Evolutionary conservation across 176 grass and related monocot species (phyloP).

Genomic region (Tillandsia leiboldiana): DNA sequence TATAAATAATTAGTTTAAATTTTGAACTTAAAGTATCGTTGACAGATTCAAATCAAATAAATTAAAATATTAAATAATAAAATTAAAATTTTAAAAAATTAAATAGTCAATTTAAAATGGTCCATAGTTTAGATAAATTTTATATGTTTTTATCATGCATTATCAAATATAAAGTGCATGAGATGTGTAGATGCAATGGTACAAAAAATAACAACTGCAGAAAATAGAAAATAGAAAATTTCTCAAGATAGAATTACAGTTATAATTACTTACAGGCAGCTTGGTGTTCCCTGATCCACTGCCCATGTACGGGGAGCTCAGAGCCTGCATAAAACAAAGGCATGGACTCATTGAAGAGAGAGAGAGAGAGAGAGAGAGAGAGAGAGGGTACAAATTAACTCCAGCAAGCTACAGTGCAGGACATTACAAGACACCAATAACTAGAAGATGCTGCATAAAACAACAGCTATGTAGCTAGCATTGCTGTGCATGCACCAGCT

Average conservation of each 20-base stretch:
- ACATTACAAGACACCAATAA: conserved; percentile 9
- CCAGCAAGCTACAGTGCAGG: conserved; percentile 24
- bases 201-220: too few relatives aligned
- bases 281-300: conserved; percentile 21
- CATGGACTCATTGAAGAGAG: conserved; percentile 4
- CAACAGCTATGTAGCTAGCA: neutral
- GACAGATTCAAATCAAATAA: too few relatives aligned
- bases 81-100: too few relatives aligned
- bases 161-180: too few relatives aligned
- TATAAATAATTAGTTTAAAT: too few relatives aligned
- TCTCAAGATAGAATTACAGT: conserved; percentile 10
- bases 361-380: neutral
- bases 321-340: conserved; percentile 43
- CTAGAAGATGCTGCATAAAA: conserved; percentile 37
- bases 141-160: too few relatives aligned
- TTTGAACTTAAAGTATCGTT: too few relatives aligned
- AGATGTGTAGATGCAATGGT: too few relatives aligned
- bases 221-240: neutral
- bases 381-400: neutral
- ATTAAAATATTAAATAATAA: too few relatives aligned
- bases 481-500: conserved; percentile 26
- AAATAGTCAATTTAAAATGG: too few relatives aligned
- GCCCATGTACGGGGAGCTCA: conserved; percentile 78
- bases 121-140: too few relatives aligned
- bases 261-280: conserved; percentile 12